These are phyloP conservation scores for Penicillium coffeae DNA, from an alignment of 495 filamentous ascomycete genomes.

Conservation along the genomic window DNA sequence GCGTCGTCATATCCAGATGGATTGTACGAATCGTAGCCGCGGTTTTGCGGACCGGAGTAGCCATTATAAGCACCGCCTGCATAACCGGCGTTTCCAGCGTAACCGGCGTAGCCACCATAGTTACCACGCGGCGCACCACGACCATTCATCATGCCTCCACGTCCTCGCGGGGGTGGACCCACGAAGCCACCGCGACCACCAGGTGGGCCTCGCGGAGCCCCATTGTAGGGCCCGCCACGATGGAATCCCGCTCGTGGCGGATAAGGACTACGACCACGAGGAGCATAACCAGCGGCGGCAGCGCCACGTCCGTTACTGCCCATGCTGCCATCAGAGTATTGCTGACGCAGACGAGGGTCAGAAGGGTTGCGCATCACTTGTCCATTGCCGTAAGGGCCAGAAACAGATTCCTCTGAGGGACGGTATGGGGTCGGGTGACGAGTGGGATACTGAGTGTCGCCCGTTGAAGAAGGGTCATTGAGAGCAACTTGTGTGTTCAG, in stretches of 20 bases:
- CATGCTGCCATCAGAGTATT: constrained; percentile 61
- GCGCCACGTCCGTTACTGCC: constrained; percentile 48
- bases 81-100: constrained; percentile 40
- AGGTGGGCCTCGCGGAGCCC: constrained; percentile 27
- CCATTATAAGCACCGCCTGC: too few species aligned
- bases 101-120: constrained; percentile 13
- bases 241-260: constrained; percentile 58
- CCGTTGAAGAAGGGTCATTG: constrained; percentile 26
- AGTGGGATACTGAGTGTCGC: constrained; percentile 13
- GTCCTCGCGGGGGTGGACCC: constrained; percentile 26
- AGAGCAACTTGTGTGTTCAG: constrained; percentile 59
- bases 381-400: constrained; percentile 33
- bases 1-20: constrained; percentile 26
- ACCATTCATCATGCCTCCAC: constrained; percentile 43
- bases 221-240: constrained; percentile 49
- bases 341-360: constrained; percentile 52
- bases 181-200: constrained; percentile 28
- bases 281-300: constrained; percentile 47
- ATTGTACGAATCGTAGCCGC: constrained; percentile 21
- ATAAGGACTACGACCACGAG: constrained; percentile 51
- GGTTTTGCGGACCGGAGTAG: constrained; percentile 21
- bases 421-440: constrained; percentile 30
- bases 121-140: constrained; percentile 47
- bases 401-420: constrained; percentile 57
- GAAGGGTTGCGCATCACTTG: constrained; percentile 40